Base-by-base conservation (phyloP, 2,329 filamentous ascomycete genomes). In the Fusarium coffeatum region DNA sequence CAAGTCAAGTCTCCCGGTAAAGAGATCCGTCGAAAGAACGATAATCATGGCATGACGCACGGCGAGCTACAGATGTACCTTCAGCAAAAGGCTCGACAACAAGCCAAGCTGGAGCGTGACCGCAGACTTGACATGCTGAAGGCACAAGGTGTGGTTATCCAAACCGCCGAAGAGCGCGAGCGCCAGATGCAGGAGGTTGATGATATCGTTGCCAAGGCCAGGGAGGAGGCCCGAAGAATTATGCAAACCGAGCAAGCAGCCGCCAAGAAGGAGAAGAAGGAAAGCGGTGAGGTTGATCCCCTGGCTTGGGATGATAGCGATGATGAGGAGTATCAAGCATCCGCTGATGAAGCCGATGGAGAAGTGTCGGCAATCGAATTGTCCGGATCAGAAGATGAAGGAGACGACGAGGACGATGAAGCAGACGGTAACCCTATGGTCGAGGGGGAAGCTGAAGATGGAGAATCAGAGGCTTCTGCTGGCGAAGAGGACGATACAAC, bases 141-240 rank as follows among this genome's bases (percentile, higher is more conserved):
- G 74, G 90, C 91, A 13, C 93, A 92, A 79, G 96, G 96, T 10
- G 86, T 98, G 27, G 83, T 91, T 25, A 85, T 98, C 20, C 91
- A 94, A 78, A 97, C 93, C 1, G 89, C 90, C 4, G 95, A 98
- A 79, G 94, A 99, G 78, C 89, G 93, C 22, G 92, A 94, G 76
- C 88, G 89, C 34, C 92, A 97, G 77, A 89, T 93, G 78, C 89
- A 92, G 60, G 89, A 94, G 63, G 89, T 97, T 15, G 96, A 98
- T 73, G 92, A 98, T 75, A 87, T 98, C 64, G 88, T 98, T 27
- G 91, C 95, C 49, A 94, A 91, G 74, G 95, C 94, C 22, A 87
- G 94, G 60, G 86, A 89, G 66, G 93, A 98, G 77, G 94, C 91
- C 3, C 71, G 78, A 40, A 90, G 92, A 71, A 90, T 98, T 51